Evolutionary conservation across 805 yeast species (phyloP), one percentile per base, ranked within the genome.

Genomic region (Candida pseudofarinosa): DNA sequence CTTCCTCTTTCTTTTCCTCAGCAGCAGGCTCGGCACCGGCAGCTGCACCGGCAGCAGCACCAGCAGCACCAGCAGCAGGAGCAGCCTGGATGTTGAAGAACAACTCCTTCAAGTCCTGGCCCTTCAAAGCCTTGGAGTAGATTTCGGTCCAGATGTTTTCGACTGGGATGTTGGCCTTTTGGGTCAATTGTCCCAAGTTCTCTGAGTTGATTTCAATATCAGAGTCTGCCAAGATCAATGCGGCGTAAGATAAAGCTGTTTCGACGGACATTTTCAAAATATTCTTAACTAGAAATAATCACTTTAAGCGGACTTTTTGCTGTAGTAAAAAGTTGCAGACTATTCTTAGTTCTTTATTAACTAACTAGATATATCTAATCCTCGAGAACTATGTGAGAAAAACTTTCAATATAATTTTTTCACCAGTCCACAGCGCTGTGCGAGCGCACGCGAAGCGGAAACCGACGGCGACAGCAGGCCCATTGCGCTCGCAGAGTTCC

Each of bases 201-300:
- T 71, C 75, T 51, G 75, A 45, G 49, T 69, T 49, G 63, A 71
- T 68, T 62, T 70, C 75, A 54, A 70, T 56, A 35, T 71, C 75
- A 49, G 76, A 55, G 59, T 71, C 76, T 45, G 75, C 74, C 61
- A 71, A 67, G 67, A 71, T 69, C 60, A 71, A 69, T 55, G 76
- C 74, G 48, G 76, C 76, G 71, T 71, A 71, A 42, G 75, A 70
- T 60, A 71, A 68, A 60, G 74, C 73, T 45, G 74, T 59, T 67
- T 71, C 76, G 55, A 64, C 60, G 56, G 76, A 69, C 76, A 71
- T 71, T 59, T 41, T 43, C 28, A 23, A 23, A n/a, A 23, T 23
- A 23, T 23, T 23, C 28, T 50, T 51, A 64, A 70, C 74, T 70
- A 71, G 76, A 69, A 62, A 64, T 71, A 71, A 71, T 71, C 76